phyloP scores from a whole-genome alignment of 192 early-diverging fungal genomes.

The Coemansia sp. region DNA sequence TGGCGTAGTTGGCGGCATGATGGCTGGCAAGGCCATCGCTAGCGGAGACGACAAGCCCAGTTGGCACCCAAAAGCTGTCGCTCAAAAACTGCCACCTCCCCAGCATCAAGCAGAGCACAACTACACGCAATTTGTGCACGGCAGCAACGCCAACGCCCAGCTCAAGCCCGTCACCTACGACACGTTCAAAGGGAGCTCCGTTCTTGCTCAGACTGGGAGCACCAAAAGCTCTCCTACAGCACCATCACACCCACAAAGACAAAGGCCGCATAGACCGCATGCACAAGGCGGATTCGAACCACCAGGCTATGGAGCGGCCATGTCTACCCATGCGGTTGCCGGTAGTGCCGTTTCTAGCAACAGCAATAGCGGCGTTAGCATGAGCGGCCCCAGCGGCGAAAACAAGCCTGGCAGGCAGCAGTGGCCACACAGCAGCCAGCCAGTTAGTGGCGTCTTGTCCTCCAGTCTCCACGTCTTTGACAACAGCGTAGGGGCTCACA shows the following conservation, averaged over 20 bases:
- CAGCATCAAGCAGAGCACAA: constrained; percentile 13
- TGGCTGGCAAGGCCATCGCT: not conserved
- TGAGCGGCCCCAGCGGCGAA: not conserved
- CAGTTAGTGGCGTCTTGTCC: not conserved
- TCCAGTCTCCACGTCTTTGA: constrained; percentile 33
- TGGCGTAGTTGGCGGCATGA: not conserved
- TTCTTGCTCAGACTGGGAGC: constrained; percentile 17
- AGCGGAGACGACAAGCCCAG: not conserved
- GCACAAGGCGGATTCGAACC: not conserved
- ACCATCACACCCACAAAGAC: not conserved
- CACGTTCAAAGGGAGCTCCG: constrained; percentile 12
- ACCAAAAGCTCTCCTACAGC: constrained; percentile 3
- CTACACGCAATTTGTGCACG: constrained; percentile 23
- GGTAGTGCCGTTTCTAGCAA: not conserved
- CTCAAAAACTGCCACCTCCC: not conserved
- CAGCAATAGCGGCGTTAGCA: not conserved
- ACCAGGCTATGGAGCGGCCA: not conserved
- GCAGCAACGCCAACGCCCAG: constrained; percentile 25
- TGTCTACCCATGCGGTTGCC: not conserved
- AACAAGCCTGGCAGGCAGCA: not conserved
- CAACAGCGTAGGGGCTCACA: constrained; percentile 24
- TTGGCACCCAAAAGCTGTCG: not conserved
- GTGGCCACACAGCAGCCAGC: not conserved
- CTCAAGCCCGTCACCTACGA: constrained; percentile 24
- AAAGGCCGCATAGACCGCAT: not conserved